These are phyloP conservation scores for Pulveroboletus sp. DNA, from an alignment of 768 basidiomycete species.

Conservation along the genomic window DNA sequence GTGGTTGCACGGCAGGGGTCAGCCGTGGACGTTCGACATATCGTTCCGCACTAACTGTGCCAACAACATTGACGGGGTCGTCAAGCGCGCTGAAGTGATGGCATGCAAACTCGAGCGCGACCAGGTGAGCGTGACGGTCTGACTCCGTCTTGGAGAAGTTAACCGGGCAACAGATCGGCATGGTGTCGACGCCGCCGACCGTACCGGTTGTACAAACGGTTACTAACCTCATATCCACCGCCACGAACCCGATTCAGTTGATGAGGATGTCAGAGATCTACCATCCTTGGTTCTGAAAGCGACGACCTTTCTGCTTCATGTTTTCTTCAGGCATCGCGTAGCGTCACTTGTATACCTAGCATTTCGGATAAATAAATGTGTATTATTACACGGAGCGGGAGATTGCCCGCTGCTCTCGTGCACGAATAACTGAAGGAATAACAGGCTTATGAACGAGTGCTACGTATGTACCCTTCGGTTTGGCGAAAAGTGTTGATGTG, in stretches of 20 bases:
- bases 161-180: constrained; percentile 17
- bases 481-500: constrained; percentile 69
- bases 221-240: constrained; percentile 75
- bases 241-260: constrained; percentile 82
- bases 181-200: constrained; percentile 23
- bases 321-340: background rate
- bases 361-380: background rate
- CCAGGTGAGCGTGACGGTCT: constrained; percentile 44
- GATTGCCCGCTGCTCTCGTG: background rate
- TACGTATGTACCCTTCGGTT: constrained; percentile 65
- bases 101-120: constrained; percentile 86
- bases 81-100: constrained; percentile 78
- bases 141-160: background rate
- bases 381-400: background rate
- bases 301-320: no score
- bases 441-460: constrained; percentile 30
- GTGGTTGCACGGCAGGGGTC: constrained; percentile 61
- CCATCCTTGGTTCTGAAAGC: constrained; percentile 87
- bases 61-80: constrained; percentile 61
- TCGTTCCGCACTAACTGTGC: constrained; percentile 57
- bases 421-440: background rate
- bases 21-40: constrained; percentile 54
- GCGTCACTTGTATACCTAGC: constrained; percentile 2
- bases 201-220: constrained; percentile 74
- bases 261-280: constrained; percentile 84